A percentile compares a stretch with the other conserved stretches of the same genome.
Evolutionary conservation across 306 rosid genomes (phyloP).

Genomic region (Trifolium fragiferum): DNA sequence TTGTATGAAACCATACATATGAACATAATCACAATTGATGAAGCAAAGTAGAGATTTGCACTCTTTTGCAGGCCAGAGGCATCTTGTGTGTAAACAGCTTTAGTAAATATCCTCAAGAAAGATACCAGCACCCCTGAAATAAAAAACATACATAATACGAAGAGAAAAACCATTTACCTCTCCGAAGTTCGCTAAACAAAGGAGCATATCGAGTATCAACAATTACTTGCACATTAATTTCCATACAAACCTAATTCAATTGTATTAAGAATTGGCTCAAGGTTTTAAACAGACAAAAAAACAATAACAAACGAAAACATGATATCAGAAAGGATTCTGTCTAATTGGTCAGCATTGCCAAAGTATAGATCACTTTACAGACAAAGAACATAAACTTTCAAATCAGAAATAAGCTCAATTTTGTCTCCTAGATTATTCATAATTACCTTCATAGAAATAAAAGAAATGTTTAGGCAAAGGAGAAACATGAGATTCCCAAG

Average conservation of each 20-base stretch:
- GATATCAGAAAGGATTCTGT: neutral
- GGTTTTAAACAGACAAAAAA: neutral
- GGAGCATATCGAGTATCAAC: slow-evolving; percentile 5
- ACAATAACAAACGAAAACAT: neutral
- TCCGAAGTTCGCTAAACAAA: slow-evolving; percentile 15
- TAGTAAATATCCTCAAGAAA: slow-evolving; percentile 71
- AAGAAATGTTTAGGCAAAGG: neutral
- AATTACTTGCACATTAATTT: slow-evolving; percentile 7
- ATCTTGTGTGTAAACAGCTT: slow-evolving; percentile 79
- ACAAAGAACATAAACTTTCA: neutral
- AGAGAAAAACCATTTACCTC: neutral
- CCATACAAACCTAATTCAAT: neutral
- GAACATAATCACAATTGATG: slow-evolving; percentile 64
- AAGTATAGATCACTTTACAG: neutral
- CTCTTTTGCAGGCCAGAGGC: slow-evolving; percentile 71
- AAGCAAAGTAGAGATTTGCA: slow-evolving; percentile 80
- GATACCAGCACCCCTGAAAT: slow-evolving; percentile 81
- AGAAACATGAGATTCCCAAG: neutral
- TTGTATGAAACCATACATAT: slow-evolving; percentile 70
- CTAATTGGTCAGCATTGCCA: neutral
- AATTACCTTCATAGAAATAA: neutral
- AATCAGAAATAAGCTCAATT: slow-evolving; percentile 8
- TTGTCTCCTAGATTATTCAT: neutral
- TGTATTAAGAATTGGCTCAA: neutral
- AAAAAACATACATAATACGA: slow-evolving; percentile 17